Evolutionary conservation across 768 basidiomycete genomes (phyloP).

Genomic region (Calocybe gangraenosa): DNA sequence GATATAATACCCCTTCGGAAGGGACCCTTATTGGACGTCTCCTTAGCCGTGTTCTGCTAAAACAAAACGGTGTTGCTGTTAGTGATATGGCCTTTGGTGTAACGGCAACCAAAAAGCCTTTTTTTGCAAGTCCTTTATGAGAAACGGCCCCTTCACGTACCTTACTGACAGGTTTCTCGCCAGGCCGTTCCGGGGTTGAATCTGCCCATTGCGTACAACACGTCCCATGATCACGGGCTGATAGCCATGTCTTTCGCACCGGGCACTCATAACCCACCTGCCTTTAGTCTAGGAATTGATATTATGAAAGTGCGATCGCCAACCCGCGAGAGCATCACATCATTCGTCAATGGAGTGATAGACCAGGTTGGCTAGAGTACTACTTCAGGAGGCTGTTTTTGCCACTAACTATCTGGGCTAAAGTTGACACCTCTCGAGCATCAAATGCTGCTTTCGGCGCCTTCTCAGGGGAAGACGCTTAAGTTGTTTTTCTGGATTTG

Average conservation of each 20-base stretch:
- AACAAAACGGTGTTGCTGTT: slow-evolving; percentile 48
- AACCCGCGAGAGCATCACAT: slow-evolving; percentile 46
- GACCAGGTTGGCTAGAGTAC: slow-evolving; percentile 55
- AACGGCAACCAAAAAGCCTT: slow-evolving; percentile 73
- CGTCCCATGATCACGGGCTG: slow-evolving; percentile 75
- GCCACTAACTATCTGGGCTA: slow-evolving; percentile 2
- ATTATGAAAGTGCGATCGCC: slow-evolving; percentile 76
- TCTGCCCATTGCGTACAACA: slow-evolving; percentile 71
- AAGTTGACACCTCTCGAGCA: slow-evolving; percentile 45
- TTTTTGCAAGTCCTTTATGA: slow-evolving; percentile 45
- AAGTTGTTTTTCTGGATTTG: slow-evolving; percentile 75
- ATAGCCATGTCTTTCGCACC: slow-evolving; percentile 64
- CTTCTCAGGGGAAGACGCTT: slow-evolving; percentile 48
- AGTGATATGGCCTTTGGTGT: slow-evolving; percentile 45
- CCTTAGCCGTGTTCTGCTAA: slow-evolving; percentile 60
- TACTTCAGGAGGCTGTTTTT: neutral
- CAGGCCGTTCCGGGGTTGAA: slow-evolving; percentile 42
- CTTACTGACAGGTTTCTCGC: neutral
- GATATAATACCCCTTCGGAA: too few species aligned
- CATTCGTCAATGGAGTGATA: slow-evolving; percentile 60
- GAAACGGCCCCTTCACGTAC: neutral
- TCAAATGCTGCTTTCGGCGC: slow-evolving; percentile 31
- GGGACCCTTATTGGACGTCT: slow-evolving; percentile 78
- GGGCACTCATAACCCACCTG: slow-evolving; percentile 38
- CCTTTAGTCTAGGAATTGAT: slow-evolving; percentile 71